Base-by-base conservation (phyloP, 1,139 yeast species). In the Hanseniaspora gamundiae region DNA sequence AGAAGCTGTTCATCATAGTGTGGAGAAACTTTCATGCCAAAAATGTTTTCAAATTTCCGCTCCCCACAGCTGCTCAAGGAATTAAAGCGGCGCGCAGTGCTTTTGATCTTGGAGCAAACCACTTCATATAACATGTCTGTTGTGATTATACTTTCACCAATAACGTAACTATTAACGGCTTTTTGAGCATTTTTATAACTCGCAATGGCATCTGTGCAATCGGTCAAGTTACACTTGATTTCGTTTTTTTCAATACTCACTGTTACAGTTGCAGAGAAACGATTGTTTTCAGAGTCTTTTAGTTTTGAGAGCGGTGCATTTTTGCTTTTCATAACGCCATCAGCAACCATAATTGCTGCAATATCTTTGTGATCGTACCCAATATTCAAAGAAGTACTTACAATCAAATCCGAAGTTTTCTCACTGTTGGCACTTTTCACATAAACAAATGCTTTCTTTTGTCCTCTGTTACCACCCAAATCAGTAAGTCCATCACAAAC, bases 251-350 rank as follows among this genome's bases (percentile, higher is more conserved):
- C 95, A 14, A 75, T 56, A 51, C 35, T 98, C 98, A 62, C 98
- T 75, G 35, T 91, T 83, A 42, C 91, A 95, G 57, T 87, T 75
- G 96, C 97, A 91, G 52, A 88, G 80, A 30, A 97, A 97, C 1
- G 98, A 98, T 62, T 91, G 98, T 20, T 86, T 86, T 24, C 88
- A 83, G 26, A 24, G 26, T 24, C n/a, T n/a, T n/a, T n/a, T n/a
- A n/a, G n/a, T n/a, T n/a, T n/a, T n/a, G n/a, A n/a, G n/a, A n/a
- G n/a, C n/a, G n/a, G n/a, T n/a, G n/a, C n/a, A n/a, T n/a, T 24
- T 24, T 24, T 24, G 26, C 9, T 24, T 52, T 80, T 81, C 48
- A 91, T 68, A 55, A 79, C 82, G 48, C 83, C 88, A 10, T 81
- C 71, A 8, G 91, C 87, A 19, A 91, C 70, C 0, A 80, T 72